phyloP scores from a whole-genome alignment of 768 basidiomycete genomes.

The Rhizopogon roseolus region DNA sequence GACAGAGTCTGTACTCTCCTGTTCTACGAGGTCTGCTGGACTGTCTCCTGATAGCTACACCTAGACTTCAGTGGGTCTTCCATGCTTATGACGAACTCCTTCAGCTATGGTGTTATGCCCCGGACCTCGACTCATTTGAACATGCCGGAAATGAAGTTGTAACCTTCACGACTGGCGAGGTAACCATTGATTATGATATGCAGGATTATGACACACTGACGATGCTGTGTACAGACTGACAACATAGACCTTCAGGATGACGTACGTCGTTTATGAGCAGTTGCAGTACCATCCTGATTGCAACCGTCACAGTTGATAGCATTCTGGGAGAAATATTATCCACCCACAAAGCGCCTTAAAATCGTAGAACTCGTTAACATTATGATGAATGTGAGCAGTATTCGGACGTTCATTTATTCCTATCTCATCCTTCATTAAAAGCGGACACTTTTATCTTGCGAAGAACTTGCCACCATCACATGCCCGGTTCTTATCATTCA shows the following conservation, averaged over 20 bases:
- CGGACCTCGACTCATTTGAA: conserved; percentile 64
- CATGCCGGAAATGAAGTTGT: conserved; percentile 59
- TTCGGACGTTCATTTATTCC: neutral
- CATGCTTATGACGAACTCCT: conserved; percentile 61
- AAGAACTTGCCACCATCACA: conserved; percentile 46
- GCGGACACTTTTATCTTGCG: conserved; percentile 50
- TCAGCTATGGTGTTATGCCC: conserved; percentile 58
- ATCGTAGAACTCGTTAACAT: conserved; percentile 50
- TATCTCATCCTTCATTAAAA: conserved; percentile 18
- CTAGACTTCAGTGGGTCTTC: conserved; percentile 54
- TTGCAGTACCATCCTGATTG: neutral
- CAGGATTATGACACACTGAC: conserved; percentile 1
- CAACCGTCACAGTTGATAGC: conserved; percentile 46
- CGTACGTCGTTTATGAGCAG: conserved; percentile 32
- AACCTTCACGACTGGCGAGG: conserved; percentile 51
- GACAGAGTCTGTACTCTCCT: conserved; percentile 46
- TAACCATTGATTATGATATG: conserved; percentile 19
- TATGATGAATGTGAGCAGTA: conserved; percentile 51
- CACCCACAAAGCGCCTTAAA: conserved; percentile 50
- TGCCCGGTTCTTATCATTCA: conserved; percentile 69
- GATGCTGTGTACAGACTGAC: conserved; percentile 6
- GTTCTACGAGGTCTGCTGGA: neutral
- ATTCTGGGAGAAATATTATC: conserved; percentile 54
- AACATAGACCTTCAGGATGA: conserved; percentile 60
- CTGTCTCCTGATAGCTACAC: conserved; percentile 1